Evolutionary conservation across 2,329 filamentous ascomycete genomes (phyloP).

Genomic region (Fulvia fulva): DNA sequence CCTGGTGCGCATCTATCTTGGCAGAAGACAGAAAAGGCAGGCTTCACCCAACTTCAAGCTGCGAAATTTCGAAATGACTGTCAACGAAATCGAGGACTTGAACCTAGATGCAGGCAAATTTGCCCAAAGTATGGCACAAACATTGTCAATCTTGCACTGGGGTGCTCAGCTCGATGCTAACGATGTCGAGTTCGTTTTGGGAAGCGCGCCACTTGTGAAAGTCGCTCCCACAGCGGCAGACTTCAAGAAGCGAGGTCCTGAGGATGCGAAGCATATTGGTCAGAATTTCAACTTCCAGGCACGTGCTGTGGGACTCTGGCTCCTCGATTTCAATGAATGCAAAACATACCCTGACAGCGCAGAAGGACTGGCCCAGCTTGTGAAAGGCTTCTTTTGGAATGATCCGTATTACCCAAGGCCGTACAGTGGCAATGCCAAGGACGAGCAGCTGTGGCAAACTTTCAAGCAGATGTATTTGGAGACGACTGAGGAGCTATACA

Average conservation of each 20-base stretch:
- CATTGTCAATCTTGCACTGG: background rate
- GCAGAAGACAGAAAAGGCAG: background rate
- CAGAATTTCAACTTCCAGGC: background rate
- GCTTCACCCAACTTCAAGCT: slow-evolving; percentile 1
- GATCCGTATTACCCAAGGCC: slow-evolving; percentile 1
- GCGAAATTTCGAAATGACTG: background rate
- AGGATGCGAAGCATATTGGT: background rate
- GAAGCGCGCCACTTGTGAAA: background rate
- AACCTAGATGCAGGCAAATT: background rate
- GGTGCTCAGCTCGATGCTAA: background rate
- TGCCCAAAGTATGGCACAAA: background rate
- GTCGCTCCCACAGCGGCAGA: background rate
- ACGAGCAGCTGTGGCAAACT: background rate
- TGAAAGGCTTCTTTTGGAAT: background rate
- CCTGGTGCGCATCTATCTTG: slow-evolving; percentile 2
- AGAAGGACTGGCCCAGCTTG: background rate
- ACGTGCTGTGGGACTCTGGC: background rate
- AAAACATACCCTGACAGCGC: background rate
- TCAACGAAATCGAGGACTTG: background rate
- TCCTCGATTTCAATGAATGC: slow-evolving; percentile 1
- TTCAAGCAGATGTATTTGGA: background rate
- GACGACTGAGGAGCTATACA: background rate
- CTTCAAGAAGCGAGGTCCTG: background rate
- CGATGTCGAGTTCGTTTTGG: slow-evolving; percentile 1
- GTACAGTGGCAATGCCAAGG: background rate